Conservation (phyloP, 192 early-diverging fungal species). For the Neocallimastix lanati region DNA sequence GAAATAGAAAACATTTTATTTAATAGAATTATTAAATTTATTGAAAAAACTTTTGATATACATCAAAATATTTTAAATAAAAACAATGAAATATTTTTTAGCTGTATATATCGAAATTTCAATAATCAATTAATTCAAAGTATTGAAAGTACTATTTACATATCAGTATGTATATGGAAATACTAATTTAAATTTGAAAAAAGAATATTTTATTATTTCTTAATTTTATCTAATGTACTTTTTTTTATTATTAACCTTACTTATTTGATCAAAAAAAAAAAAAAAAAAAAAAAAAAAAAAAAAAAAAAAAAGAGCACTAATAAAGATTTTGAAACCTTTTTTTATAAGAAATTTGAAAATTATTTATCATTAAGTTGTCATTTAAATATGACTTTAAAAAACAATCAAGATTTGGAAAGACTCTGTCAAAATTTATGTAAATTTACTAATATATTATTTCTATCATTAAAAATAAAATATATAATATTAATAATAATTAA, state of each 20-base stretch:
- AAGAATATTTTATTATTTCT: no score
- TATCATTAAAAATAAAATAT: no score
- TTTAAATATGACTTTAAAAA: not conserved
- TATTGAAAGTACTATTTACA: not conserved
- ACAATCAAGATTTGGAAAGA: not conserved
- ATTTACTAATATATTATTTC: no score
- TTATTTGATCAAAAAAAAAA: no score
- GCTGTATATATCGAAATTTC: not conserved
- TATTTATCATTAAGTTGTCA: not conserved
- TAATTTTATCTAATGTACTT: no score
- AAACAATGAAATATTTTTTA: not conserved
- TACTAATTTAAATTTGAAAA: no score
- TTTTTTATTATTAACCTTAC: no score
- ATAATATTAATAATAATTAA: no score
- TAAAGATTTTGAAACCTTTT: not conserved
- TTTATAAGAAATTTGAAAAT: not conserved
- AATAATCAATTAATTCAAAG: not conserved
- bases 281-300: no score
- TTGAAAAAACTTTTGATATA: not conserved
- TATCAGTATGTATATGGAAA: no score
- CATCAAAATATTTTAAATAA: not conserved
- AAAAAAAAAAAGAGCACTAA: not conserved
- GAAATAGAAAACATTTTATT: not conserved
- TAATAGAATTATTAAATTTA: not conserved
- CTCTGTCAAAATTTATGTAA: not conserved